Conservation (phyloP, 768 basidiomycete genomes). For the Lentinus tigrinus region DNA sequence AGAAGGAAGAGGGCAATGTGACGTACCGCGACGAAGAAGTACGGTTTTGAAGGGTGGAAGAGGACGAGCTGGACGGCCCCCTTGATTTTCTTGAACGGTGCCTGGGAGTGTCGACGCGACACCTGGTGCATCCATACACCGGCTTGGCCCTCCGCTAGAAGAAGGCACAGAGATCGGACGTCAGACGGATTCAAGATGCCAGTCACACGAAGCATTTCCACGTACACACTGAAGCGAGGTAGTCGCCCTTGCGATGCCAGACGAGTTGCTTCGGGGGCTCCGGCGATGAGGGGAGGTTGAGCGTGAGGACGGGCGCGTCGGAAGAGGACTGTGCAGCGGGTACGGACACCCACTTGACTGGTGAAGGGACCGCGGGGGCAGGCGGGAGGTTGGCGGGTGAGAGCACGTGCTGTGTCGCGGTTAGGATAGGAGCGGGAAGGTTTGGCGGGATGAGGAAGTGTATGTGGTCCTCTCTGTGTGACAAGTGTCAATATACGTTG, state of each 20-base stretch:
- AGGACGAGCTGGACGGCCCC: constrained; percentile 87
- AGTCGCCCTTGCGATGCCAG: constrained; percentile 96
- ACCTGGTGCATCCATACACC: constrained; percentile 96
- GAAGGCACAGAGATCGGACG: background rate
- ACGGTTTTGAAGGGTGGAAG: constrained; percentile 92
- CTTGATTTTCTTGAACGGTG: constrained; percentile 95
- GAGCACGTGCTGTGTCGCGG: constrained; percentile 60
- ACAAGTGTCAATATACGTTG: too few species aligned
- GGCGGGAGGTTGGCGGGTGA: constrained; percentile 66
- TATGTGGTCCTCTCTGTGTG: constrained; percentile 70
- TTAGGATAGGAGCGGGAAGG: constrained; percentile 55
- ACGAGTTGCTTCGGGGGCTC: constrained; percentile 76
- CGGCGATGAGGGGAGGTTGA: constrained; percentile 62
- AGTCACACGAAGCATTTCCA: constrained; percentile 22
- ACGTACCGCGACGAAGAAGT: constrained; percentile 96
- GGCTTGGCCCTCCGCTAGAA: constrained; percentile 68
- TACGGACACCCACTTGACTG: constrained; percentile 67
- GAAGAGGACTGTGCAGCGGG: constrained; percentile 45
- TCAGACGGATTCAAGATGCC: background rate
- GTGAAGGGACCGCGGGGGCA: constrained; percentile 52
- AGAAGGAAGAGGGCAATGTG: background rate
- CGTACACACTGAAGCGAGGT: constrained; percentile 92
- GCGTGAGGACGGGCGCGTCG: constrained; percentile 57
- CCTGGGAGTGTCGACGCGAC: constrained; percentile 91
- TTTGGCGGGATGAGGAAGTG: constrained; percentile 82